Evolutionary conservation across 2,329 filamentous ascomycete species (phyloP).

Genomic region (Pseudogymnoascus sp.): DNA sequence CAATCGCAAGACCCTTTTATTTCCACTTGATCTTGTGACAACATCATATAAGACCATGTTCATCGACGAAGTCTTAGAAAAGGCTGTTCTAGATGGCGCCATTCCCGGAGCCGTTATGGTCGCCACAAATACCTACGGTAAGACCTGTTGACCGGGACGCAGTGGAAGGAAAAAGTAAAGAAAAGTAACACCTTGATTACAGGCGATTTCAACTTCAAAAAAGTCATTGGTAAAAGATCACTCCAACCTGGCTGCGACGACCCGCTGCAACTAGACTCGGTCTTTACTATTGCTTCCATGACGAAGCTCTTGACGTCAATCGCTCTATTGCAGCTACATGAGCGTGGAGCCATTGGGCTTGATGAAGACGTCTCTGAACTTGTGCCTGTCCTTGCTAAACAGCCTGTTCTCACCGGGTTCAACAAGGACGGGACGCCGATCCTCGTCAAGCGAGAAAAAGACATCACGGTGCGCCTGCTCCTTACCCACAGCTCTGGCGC

Average conservation of each 20-base stretch:
- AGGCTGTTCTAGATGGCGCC: background rate
- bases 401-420: background rate
- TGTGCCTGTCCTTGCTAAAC: background rate
- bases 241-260: background rate
- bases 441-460: conserved; percentile 24
- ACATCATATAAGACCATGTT: background rate
- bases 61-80: background rate
- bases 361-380: background rate
- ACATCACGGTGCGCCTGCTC: conserved; percentile 52
- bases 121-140: background rate
- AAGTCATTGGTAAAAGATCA: background rate
- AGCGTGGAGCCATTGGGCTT: background rate
- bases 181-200: background rate
- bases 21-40: background rate
- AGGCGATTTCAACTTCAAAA: background rate
- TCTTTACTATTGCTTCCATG: background rate
- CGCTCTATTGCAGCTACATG: background rate
- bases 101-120: background rate
- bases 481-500: conserved; percentile 50
- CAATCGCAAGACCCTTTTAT: background rate
- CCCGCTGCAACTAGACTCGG: background rate
- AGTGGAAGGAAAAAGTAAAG: background rate
- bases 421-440: background rate
- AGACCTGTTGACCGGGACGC: background rate
- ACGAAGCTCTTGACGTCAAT: background rate